Base-by-base conservation (phyloP, 495 filamentous ascomycete genomes). In the Barbatosphaeria neglecta region DNA sequence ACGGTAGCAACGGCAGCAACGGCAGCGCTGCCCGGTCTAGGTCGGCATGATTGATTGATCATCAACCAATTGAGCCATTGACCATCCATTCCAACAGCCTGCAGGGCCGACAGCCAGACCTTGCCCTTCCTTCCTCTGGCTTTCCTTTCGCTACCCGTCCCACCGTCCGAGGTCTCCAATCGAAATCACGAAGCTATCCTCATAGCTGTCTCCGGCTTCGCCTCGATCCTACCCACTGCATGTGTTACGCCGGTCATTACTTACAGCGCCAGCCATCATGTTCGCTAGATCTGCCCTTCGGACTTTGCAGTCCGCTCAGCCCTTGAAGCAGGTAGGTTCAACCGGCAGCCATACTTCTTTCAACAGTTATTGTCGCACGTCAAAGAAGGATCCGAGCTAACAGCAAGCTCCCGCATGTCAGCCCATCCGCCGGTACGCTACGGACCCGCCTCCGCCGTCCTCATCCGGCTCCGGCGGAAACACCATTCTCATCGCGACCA, bases 351-450 rank as follows among this genome's bases (percentile, higher is more conserved):
- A n/a, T n/a, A n/a, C n/a, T n/a, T n/a, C n/a, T n/a, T n/a, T n/a
- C n/a, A n/a, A n/a, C n/a, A n/a, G n/a, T n/a, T n/a, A n/a, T 24
- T 8, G 19, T 16, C n/a, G 17, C 41, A 16, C 22, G 27, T 2
- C 2, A 8, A 31, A 3, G 27, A 31, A 10, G 15, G 15, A 31
- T 31, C 31, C 16, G 3, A n/a, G 13, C 31, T 35, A 35, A 35
- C 31, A 22, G 44, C 20, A 11, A 1, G 41, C 11, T 17, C 24
- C 23, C 19, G 33, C 27, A 17, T 39, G 16, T 3, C 50, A 72
- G 61, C 56, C 68, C 39, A 61, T 60, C 28, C 73, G 75, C 53
- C 60, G 66, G 40, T 80, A 78, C 53, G 74, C 76, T n/a, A 77
- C 75, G 45, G 72, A 77, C 43, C 50, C 53, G 20, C 41, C 55